Evolutionary conservation across 1,284 basidiomycete genomes (phyloP).

Genomic region (Ceratobasidium papillatum): DNA sequence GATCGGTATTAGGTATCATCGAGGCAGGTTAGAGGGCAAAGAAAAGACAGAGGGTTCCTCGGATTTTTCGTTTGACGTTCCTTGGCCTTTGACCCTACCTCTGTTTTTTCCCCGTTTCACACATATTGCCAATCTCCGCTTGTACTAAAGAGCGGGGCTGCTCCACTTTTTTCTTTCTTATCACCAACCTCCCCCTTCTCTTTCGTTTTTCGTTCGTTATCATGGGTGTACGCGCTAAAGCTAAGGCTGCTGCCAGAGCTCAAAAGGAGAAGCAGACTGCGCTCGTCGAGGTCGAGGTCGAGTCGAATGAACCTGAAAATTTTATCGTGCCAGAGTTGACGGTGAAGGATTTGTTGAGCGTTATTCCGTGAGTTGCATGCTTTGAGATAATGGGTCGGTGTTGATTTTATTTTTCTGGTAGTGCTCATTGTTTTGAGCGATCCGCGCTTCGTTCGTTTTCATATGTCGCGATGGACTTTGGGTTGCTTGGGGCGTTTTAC

Average conservation of each 20-base stretch:
- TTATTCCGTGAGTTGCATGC: conserved; percentile 53
- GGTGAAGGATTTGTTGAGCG: conserved; percentile 58
- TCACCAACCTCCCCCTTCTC: background rate
- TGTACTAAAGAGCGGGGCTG: background rate
- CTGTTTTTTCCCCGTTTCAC: conserved; percentile 5
- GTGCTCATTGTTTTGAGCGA: conserved; percentile 64
- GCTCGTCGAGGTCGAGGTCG: conserved; percentile 6
- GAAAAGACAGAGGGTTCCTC: background rate
- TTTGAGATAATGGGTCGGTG: background rate
- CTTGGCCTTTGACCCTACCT: background rate
- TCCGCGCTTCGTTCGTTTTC: conserved; percentile 56
- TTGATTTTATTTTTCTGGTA: background rate
- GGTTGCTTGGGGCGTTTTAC: conserved; percentile 38
- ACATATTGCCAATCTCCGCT: background rate
- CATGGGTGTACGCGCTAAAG: conserved; percentile 41
- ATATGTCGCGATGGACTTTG: conserved; percentile 54
- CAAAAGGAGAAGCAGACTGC: background rate
- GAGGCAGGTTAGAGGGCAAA: too few species aligned
- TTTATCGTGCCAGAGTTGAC: conserved; percentile 53
- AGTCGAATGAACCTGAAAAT: conserved; percentile 46
- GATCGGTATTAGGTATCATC: too few species aligned
- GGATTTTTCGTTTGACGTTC: background rate
- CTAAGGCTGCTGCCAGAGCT: conserved; percentile 44
- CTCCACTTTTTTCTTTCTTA: background rate
- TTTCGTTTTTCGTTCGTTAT: conserved; percentile 24